Evolutionary conservation across 371 early-diverging fungal genomes (phyloP), one percentile per base, ranked within the genome.

Genomic region (Mortierella sp.): DNA sequence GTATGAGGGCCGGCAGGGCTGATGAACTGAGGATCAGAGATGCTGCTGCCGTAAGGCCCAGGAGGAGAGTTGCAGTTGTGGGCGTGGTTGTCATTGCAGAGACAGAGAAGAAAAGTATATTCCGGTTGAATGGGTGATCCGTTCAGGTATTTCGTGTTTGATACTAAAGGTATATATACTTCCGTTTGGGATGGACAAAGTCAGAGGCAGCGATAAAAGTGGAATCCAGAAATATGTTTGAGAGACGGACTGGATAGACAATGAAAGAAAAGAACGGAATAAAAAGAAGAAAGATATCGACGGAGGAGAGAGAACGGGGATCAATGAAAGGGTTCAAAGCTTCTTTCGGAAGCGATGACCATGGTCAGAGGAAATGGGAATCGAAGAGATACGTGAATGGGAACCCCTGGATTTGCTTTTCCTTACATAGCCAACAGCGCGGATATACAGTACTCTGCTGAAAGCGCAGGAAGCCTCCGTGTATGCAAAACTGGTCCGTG

Each of bases 1-100:
- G 52, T 28, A 42, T 24, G 15, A 21, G 23, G n/a, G 53, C 49
- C 21, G 72, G 72, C 3, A 64, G 39, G 24, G 65, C 65, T 12
- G 55, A 50, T 17, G 65, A 37, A 34, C 56, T 47, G 11, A 72
- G 49, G 19, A 60, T 21, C 14, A 72, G 34, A 11, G 61, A 60
- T 19, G 42, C 49, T 14, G 72, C 72, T 9, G 48, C 52, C 1
- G 61, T 56, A 28, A 65, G 50, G 6, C 72, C 61, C 49, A 64
- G 39, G 2, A 65, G 50, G 21, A 50, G 23, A 2, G 55, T 44
- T 17, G 44, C 43, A 1, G 50, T 53, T 14, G 42, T 21, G 23
- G 30, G 21, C 8, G 37, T n/a, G 19, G 14, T 42, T 32, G 57
- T 39, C 26, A 31, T 69, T 17, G 19, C 15, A 34, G 37, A 14